A percentile compares a stretch with the other conserved stretches of the same genome.
phyloP scores from a whole-genome alignment of 257 asterid genomes.

The Jasminum sambac region DNA sequence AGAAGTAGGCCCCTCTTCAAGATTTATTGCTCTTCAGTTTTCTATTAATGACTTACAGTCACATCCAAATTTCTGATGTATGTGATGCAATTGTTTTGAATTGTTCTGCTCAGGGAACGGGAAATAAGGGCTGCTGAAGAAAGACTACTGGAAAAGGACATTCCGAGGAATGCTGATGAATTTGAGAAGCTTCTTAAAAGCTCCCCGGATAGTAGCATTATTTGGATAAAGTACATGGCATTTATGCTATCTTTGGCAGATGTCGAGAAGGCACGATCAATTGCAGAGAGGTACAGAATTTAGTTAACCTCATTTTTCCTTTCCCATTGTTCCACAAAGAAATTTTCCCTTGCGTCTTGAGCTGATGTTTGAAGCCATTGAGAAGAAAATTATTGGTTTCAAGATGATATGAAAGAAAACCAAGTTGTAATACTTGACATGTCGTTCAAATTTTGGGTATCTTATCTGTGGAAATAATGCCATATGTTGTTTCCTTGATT shows the following conservation, averaged over 20 bases:
- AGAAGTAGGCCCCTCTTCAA: constrained; percentile 44
- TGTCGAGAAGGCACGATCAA: constrained; percentile 81
- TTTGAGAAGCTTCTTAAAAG: constrained; percentile 79
- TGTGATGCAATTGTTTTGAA: constrained; percentile 5
- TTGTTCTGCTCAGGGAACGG: constrained; percentile 58
- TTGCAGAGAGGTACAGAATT: constrained; percentile 76
- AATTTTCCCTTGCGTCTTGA: background rate
- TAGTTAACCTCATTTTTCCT: background rate
- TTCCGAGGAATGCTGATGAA: constrained; percentile 79
- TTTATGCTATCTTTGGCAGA: constrained; percentile 81
- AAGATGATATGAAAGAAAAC: background rate
- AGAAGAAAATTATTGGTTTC: background rate
- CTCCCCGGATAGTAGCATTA: constrained; percentile 86
- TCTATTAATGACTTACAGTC: background rate
- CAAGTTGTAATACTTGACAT: background rate
- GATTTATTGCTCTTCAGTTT: constrained; percentile 23
- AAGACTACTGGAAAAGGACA: constrained; percentile 72
- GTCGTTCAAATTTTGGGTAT: background rate
- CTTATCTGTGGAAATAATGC: background rate
- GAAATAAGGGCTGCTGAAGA: constrained; percentile 94
- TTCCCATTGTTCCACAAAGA: background rate
- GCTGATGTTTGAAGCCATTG: background rate
- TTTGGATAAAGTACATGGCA: constrained; percentile 94
- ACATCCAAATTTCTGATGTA: constrained; percentile 10
- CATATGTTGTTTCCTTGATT: background rate